A percentile compares a stretch with the other conserved stretches of the same genome.
These are phyloP conservation scores for Suillus spraguei DNA, from an alignment of 768 basidiomycete species.

Conservation along the genomic window DNA sequence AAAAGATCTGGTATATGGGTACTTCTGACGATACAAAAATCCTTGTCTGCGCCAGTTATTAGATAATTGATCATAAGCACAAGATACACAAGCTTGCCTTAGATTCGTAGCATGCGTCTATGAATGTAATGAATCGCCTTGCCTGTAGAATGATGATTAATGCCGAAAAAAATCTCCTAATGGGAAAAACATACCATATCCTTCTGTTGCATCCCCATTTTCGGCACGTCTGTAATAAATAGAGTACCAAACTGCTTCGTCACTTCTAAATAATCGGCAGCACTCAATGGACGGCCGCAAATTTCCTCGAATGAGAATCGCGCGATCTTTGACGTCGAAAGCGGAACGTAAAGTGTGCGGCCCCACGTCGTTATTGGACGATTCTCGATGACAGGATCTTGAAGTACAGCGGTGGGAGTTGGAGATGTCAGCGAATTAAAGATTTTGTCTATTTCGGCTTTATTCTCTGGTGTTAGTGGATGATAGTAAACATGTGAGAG, in stretches of 20 bases:
- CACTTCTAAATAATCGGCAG: slow-evolving; percentile 95
- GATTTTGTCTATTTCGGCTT: slow-evolving; percentile 77
- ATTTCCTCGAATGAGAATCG: slow-evolving; percentile 85
- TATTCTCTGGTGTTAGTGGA: slow-evolving; percentile 69
- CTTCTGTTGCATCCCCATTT: slow-evolving; percentile 85
- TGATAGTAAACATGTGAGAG: slow-evolving; percentile 94
- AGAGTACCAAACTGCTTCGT: slow-evolving; percentile 86
- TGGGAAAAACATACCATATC: slow-evolving; percentile 63
- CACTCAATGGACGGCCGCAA: slow-evolving; percentile 87
- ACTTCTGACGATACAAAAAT: slow-evolving; percentile 92
- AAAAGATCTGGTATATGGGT: slow-evolving; percentile 89
- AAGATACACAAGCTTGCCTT: slow-evolving; percentile 48
- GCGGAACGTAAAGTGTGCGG: slow-evolving; percentile 74
- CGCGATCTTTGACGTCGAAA: slow-evolving; percentile 79
- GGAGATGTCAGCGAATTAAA: slow-evolving; percentile 69
- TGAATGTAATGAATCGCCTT: slow-evolving; percentile 94
- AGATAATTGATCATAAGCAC: slow-evolving; percentile 7
- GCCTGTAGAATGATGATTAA: slow-evolving; percentile 54
- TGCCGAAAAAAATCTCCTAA: neutral
- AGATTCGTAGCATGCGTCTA: slow-evolving; percentile 96
- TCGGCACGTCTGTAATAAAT: slow-evolving; percentile 85
- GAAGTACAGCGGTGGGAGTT: slow-evolving; percentile 37
- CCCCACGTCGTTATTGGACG: slow-evolving; percentile 89
- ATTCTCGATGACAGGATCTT: slow-evolving; percentile 57
- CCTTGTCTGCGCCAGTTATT: slow-evolving; percentile 59